Evolutionary conservation across 139 green algal genomes (phyloP).

Genomic region (Limnomonas spitsbergensis): DNA sequence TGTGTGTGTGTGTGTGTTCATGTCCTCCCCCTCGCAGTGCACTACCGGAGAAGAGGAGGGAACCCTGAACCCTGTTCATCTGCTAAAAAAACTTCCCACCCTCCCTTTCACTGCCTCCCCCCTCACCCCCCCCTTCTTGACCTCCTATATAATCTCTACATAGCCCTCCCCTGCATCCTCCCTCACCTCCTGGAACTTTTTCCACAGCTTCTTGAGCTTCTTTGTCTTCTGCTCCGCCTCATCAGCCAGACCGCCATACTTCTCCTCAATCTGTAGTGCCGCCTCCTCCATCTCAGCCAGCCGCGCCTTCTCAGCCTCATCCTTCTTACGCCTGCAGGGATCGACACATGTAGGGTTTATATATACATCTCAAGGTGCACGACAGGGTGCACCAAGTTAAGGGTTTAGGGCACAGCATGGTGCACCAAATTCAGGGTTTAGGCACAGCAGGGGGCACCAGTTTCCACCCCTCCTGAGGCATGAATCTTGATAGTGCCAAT

Average conservation of each 20-base stretch:
- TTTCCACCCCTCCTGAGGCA: not conserved
- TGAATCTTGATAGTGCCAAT: too few species aligned
- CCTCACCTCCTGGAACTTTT: slow-evolving; percentile 45
- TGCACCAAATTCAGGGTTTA: not conserved
- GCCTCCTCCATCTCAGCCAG: slow-evolving; percentile 64
- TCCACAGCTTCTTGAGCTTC: slow-evolving; percentile 69
- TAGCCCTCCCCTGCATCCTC: not conserved
- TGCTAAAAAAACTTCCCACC: too few species aligned
- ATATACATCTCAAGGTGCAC: too few species aligned
- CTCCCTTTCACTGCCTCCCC: too few species aligned
- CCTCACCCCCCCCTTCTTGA: too few species aligned
- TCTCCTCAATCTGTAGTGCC: slow-evolving; percentile 38
- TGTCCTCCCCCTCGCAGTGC: too few species aligned
- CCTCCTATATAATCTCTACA: too few species aligned
- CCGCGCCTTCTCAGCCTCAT: slow-evolving; percentile 47
- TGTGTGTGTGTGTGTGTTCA: too few species aligned
- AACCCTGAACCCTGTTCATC: too few species aligned
- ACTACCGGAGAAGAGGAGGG: too few species aligned
- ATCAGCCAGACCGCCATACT: slow-evolving; percentile 64
- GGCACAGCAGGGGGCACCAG: not conserved
- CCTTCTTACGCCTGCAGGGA: slow-evolving; percentile 6
- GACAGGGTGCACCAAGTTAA: not conserved
- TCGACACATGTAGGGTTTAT: too few species aligned
- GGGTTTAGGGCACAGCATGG: too few species aligned
- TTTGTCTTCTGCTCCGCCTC: slow-evolving; percentile 68